Evolutionary conservation across 208 protist species (phyloP), one percentile per base, ranked within the genome.

Genomic region (Herpetomonas samuelpessoai): DNA sequence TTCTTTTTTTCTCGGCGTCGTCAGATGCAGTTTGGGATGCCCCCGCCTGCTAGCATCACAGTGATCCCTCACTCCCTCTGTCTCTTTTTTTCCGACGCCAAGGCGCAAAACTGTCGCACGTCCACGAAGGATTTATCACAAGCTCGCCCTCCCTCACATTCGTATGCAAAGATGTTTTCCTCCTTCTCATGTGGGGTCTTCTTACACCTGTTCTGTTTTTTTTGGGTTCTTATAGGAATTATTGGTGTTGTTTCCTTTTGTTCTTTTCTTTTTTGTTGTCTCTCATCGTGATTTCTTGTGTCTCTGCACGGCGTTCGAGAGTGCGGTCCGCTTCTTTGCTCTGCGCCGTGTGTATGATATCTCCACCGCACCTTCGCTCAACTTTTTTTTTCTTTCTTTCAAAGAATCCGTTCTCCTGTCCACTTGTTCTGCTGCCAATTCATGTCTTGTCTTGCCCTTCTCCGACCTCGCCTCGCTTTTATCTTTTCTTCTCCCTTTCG

Each of bases 21-120:
- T n/a, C n/a, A n/a, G 83, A 93, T 68, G 87, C 91, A 64, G 83
- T 83, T 75, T 93, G 87, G 87, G 91, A 93, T 75, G 87, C 83
- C 66, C 82, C 91, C 65, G 78, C 83, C 10, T n/a, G n/a, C n/a
- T n/a, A n/a, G n/a, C n/a, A n/a, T n/a, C n/a, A n/a, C n/a, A n/a
- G n/a, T n/a, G n/a, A n/a, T n/a, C n/a, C n/a, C n/a, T n/a, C n/a
- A n/a, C n/a, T n/a, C n/a, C n/a, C n/a, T n/a, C n/a, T n/a, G n/a
- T n/a, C n/a, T n/a, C n/a, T n/a, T n/a, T n/a, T n/a, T n/a, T n/a
- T n/a, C n/a, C n/a, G n/a, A n/a, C n/a, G n/a, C n/a, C n/a, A n/a
- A n/a, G n/a, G n/a, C n/a, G n/a, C n/a, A n/a, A n/a, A n/a, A n/a
- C n/a, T n/a, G n/a, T n/a, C n/a, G n/a, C n/a, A n/a, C n/a, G n/a